Evolutionary conservation across 2,329 filamentous ascomycete species (phyloP).

Genomic region (Pseudogymnoascus sp.): DNA sequence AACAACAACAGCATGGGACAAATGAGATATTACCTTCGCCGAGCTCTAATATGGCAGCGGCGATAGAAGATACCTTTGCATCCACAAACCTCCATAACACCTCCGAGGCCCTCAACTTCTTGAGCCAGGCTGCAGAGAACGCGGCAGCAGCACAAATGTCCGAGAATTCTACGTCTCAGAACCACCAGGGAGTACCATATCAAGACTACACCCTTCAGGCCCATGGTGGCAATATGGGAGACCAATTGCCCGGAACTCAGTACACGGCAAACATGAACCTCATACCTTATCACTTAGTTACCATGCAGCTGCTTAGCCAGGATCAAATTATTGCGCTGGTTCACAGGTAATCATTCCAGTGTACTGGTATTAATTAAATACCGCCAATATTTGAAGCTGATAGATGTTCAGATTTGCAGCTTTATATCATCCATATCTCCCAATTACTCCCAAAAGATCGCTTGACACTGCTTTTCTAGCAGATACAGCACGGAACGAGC

Average conservation of each 20-base stretch:
- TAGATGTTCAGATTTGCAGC: constrained; percentile 53
- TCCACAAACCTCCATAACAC: constrained; percentile 35
- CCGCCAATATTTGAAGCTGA: constrained; percentile 31
- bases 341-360: background rate
- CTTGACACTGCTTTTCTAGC: constrained; percentile 46
- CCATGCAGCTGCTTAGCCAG: background rate
- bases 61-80: constrained; percentile 34
- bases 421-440: constrained; percentile 63
- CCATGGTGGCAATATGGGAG: background rate
- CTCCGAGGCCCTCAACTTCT: constrained; percentile 34
- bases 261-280: background rate
- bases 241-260: background rate
- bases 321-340: background rate
- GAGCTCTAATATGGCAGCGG: constrained; percentile 9
- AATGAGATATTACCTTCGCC: background rate
- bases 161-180: background rate
- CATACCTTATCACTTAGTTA: background rate
- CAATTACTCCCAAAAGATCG: constrained; percentile 54
- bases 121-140: constrained; percentile 34
- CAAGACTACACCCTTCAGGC: constrained; percentile 1
- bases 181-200: background rate
- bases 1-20: background rate
- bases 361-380: background rate
- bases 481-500: constrained; percentile 51
- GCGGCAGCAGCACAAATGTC: constrained; percentile 12